Conservation (phyloP, 2,329 filamentous ascomycete genomes). For the Pseudocercospora fuligena region DNA sequence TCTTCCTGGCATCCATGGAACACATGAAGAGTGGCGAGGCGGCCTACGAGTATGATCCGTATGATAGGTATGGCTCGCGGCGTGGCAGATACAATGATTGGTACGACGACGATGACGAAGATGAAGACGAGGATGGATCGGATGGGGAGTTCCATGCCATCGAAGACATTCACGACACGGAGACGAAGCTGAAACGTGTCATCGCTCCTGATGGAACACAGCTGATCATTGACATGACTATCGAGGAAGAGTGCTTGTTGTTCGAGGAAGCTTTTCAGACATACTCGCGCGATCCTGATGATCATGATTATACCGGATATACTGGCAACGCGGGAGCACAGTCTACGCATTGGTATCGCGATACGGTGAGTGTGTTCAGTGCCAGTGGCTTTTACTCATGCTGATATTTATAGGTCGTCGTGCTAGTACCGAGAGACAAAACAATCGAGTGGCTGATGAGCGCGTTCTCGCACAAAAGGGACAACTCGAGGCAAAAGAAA, state of each 20-base stretch:
- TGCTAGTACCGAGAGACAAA: background rate
- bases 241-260: slow-evolving; percentile 28
- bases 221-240: slow-evolving; percentile 16
- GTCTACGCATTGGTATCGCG: slow-evolving; percentile 37
- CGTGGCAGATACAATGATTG: background rate
- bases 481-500: background rate
- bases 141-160: slow-evolving; percentile 17
- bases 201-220: slow-evolving; percentile 23
- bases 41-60: background rate
- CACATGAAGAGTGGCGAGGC: background rate
- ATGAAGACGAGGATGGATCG: slow-evolving; percentile 12
- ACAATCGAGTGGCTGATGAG: background rate
- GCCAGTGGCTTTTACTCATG: background rate
- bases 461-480: background rate
- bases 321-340: slow-evolving; percentile 38
- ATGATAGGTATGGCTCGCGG: background rate
- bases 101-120: slow-evolving; percentile 16
- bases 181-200: slow-evolving; percentile 22
- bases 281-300: slow-evolving; percentile 33
- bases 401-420: background rate
- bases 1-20: slow-evolving; percentile 23
- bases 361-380: slow-evolving; percentile 31
- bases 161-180: slow-evolving; percentile 18
- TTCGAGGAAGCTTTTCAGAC: slow-evolving; percentile 29
- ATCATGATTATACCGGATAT: slow-evolving; percentile 36